Evolutionary conservation across 331 rosid genomes (phyloP), one percentile per base, ranked within the genome.

Genomic region (Dryas integrifolia): DNA sequence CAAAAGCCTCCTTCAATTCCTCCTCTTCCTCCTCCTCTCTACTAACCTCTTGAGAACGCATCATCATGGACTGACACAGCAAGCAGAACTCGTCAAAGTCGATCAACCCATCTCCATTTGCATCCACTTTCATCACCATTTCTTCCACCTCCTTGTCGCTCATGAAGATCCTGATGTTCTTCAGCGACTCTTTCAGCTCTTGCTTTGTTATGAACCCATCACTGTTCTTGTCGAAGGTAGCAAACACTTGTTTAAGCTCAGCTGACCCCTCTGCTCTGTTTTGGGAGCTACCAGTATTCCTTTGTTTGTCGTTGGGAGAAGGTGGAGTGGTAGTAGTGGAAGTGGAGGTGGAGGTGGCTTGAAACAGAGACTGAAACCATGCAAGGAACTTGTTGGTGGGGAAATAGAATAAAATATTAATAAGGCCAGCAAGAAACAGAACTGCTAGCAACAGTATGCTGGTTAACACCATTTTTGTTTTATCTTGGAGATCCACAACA

Each of bases 21-120:
- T 74, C 82, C 62, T 82, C 84, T 1, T 53, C 81, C 1, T 74
- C 82, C 10, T 18, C 84, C 26, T 46, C 83, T 3, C 73, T 2
- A 30, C 61, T 5, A 30, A 30, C 35, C 35, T 30, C 35, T 30
- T 30, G 35, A 30, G 35, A 30, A 30, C 35, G 35, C 35, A 30
- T 30, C 35, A 30, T 30, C 35, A 30, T 12, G 13, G 76, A 76
- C 55, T 72, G 81, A 5, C 78, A 84, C 73, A 90, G 67, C 78
- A 72, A 63, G 57, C 96, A 85, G 52, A 92, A 92, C 87, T 92
- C 98, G 1, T 83, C 84, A 63, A 92, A 92, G 49, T 92, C 98
- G 15, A 92, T 76, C 81, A 92, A 64, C 15, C 92, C 98, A 57
- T 92, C 97, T 11, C 92, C 92, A 21, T 92, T 90, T 4, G 88